Percentiles rank a stretch among this genome's conserved stretches.
phyloP scores from a whole-genome alignment of 2,329 filamentous ascomycete species.

The Ophidiomyces ophidiicola region DNA sequence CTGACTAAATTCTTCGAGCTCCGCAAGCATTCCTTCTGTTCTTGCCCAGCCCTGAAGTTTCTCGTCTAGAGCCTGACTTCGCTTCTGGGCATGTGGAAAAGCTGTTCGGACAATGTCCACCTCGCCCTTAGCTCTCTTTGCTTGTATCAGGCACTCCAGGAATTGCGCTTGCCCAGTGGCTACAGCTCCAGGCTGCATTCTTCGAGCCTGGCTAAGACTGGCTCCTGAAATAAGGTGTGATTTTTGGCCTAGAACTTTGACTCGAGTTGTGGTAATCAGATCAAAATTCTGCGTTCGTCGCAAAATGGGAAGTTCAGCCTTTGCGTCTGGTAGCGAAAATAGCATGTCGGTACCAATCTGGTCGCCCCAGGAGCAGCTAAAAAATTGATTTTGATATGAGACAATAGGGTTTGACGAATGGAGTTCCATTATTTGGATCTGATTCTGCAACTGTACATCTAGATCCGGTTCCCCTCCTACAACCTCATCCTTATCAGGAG shows the following conservation, averaged over 20 bases:
- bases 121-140: constrained; percentile 55
- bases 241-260: constrained; percentile 57
- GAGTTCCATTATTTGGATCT: constrained; percentile 71
- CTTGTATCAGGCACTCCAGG: constrained; percentile 51
- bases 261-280: constrained; percentile 57
- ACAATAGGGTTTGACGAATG: constrained; percentile 65
- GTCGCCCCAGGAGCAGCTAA: constrained; percentile 68
- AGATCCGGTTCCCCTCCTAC: constrained; percentile 14
- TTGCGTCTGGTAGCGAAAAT: constrained; percentile 43
- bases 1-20: constrained; percentile 28
- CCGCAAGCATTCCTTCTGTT: constrained; percentile 27
- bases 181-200: constrained; percentile 13
- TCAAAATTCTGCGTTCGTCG: constrained; percentile 44
- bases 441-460: constrained; percentile 21
- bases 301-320: constrained; percentile 39
- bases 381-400: constrained; percentile 65
- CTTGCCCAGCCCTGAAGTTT: constrained; percentile 28
- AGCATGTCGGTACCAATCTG: constrained; percentile 76
- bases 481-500: constrained; percentile 3
- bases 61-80: constrained; percentile 24
- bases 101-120: constrained; percentile 52
- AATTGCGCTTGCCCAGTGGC: constrained; percentile 42
- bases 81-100: constrained; percentile 25
- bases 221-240: constrained; percentile 44
- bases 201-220: constrained; percentile 12